Percentiles rank a stretch among this genome's conserved stretches.
Evolutionary conservation across 129 eudicot species (phyloP).

Genomic region (Centrapalus pauciflorus): DNA sequence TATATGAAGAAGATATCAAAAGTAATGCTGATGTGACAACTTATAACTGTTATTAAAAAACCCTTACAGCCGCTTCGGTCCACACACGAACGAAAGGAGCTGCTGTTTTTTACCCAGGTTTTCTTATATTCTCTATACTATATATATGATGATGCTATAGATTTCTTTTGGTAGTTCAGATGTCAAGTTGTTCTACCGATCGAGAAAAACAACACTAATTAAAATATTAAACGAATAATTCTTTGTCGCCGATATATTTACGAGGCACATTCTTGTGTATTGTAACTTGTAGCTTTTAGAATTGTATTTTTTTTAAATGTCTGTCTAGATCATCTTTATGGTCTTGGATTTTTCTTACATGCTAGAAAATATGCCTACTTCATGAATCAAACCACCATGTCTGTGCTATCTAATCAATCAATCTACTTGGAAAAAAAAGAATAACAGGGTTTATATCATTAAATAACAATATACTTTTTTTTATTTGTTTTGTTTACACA

Average conservation of each 20-base stretch:
- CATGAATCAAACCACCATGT: neutral
- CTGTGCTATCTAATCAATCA: too few species aligned
- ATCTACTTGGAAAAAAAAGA: too few species aligned
- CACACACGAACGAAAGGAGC: constrained; percentile 8
- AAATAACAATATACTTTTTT: neutral
- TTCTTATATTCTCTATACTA: constrained; percentile 20
- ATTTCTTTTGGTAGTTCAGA: constrained; percentile 25
- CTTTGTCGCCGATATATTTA: neutral
- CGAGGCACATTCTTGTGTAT: neutral
- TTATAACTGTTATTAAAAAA: too few species aligned
- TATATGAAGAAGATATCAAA: constrained; percentile 93
- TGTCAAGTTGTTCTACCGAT: constrained; percentile 19
- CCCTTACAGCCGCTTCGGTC: constrained; percentile 8
- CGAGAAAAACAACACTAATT: constrained; percentile 24
- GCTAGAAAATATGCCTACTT: neutral
- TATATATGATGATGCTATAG: constrained; percentile 17
- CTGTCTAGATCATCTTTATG: too few species aligned
- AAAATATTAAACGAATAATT: constrained; percentile 21
- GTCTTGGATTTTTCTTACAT: too few species aligned
- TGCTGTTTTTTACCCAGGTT: constrained; percentile 17
- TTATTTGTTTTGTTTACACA: too few species aligned
- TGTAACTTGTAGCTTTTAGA: neutral
- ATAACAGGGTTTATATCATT: neutral
- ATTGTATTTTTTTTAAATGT: too few species aligned
- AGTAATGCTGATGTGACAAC: constrained; percentile 59